phyloP scores from a whole-genome alignment of 257 asterid genomes.

The Nicotiana attenuata region DNA sequence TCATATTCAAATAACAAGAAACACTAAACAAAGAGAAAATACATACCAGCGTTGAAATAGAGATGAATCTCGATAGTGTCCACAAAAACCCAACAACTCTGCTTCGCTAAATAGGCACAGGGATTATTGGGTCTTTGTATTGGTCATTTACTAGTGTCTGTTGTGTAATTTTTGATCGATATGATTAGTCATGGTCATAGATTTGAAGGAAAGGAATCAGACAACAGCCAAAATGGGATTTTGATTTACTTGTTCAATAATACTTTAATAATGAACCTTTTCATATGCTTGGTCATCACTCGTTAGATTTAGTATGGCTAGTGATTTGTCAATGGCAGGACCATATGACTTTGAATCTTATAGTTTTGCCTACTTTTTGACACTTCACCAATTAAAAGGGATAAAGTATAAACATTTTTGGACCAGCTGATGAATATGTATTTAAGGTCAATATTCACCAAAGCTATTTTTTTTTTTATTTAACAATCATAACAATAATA shows the following conservation, averaged over 20 bases:
- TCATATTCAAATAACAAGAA: background rate
- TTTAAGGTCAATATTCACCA: no score
- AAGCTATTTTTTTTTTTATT: no score
- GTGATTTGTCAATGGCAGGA: background rate
- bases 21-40: background rate
- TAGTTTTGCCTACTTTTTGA: background rate
- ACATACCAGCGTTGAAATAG: constrained; percentile 9
- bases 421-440: no score
- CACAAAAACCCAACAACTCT: constrained; percentile 5
- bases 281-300: background rate
- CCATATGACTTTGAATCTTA: background rate
- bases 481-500: no score
- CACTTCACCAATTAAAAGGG: background rate
- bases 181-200: background rate
- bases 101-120: background rate
- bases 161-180: background rate
- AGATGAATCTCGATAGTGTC: constrained; percentile 8
- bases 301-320: background rate
- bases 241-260: background rate
- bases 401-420: background rate
- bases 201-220: background rate
- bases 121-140: background rate
- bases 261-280: background rate
- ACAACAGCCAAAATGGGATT: background rate
- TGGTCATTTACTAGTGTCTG: background rate